These are phyloP conservation scores for Melanogaster broomeanus DNA, from an alignment of 768 basidiomycete species.

Conservation along the genomic window DNA sequence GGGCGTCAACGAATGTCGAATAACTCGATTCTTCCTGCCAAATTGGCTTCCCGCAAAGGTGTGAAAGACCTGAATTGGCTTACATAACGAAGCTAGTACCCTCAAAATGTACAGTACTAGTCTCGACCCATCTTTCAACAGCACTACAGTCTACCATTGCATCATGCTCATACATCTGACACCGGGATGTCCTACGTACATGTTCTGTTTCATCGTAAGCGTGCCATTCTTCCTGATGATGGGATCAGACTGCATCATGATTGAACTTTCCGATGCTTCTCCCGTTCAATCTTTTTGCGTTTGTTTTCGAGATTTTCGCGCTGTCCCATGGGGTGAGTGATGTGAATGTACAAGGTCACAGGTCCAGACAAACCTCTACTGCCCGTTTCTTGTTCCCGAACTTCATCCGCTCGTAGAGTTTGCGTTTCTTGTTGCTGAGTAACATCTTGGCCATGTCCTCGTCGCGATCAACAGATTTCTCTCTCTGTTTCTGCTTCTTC, in stretches of 20 bases:
- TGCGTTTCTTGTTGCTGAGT: constrained; percentile 94
- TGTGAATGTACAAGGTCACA: not conserved
- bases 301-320: constrained; percentile 61
- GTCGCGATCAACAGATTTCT: constrained; percentile 36
- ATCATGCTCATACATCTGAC: too few relatives aligned
- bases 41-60: too few relatives aligned
- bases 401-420: constrained; percentile 93
- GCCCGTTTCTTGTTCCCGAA: constrained; percentile 76
- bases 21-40: not conserved
- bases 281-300: constrained; percentile 55
- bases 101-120: too few relatives aligned
- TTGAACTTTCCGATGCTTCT: constrained; percentile 45
- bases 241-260: not conserved
- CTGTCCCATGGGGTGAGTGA: constrained; percentile 40
- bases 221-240: not conserved
- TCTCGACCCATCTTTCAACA: too few relatives aligned
- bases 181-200: too few relatives aligned
- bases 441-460: constrained; percentile 98
- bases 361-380: constrained; percentile 63
- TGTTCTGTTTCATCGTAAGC: not conserved
- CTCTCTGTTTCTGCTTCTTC: constrained; percentile 39
- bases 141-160: too few relatives aligned
- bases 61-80: constrained; percentile 9
- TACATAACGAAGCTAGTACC: constrained; percentile 6
- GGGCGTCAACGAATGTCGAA: not conserved